These are phyloP conservation scores for Colletotrichum sp. DNA, from an alignment of 2,329 filamentous ascomycete genomes.

Conservation along the genomic window DNA sequence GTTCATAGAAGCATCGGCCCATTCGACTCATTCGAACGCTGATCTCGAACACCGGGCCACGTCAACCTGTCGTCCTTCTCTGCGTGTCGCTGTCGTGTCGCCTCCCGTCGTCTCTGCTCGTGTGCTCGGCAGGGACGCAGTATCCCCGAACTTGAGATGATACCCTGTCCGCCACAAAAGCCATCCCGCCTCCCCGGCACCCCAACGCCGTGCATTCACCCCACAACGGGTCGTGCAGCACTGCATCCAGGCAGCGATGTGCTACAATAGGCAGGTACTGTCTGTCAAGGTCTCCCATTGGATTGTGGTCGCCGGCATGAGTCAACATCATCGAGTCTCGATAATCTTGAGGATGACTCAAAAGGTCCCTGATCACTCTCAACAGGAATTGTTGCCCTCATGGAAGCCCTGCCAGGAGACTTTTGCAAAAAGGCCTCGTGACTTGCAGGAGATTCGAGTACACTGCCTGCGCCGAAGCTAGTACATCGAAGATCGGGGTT, in stretches of 20 bases:
- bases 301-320: neutral
- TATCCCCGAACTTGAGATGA: neutral
- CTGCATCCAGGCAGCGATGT: neutral
- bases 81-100: neutral
- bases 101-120: neutral
- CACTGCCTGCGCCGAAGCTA: neutral
- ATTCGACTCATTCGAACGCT: neutral
- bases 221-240: neutral
- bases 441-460: neutral
- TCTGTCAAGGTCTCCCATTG: neutral
- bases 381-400: neutral
- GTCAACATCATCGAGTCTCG: neutral
- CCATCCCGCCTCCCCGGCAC: neutral
- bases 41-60: neutral
- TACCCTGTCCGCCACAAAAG: neutral
- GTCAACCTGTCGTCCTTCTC: neutral
- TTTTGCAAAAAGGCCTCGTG: neutral
- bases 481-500: neutral
- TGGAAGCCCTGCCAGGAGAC: neutral
- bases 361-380: neutral
- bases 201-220: neutral
- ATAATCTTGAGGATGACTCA: neutral
- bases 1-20: neutral
- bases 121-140: neutral
- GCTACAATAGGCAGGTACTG: neutral